These are phyloP conservation scores for Adiantum capillusveneris DNA, from an alignment of 75 land plant species.

Conservation along the genomic window DNA sequence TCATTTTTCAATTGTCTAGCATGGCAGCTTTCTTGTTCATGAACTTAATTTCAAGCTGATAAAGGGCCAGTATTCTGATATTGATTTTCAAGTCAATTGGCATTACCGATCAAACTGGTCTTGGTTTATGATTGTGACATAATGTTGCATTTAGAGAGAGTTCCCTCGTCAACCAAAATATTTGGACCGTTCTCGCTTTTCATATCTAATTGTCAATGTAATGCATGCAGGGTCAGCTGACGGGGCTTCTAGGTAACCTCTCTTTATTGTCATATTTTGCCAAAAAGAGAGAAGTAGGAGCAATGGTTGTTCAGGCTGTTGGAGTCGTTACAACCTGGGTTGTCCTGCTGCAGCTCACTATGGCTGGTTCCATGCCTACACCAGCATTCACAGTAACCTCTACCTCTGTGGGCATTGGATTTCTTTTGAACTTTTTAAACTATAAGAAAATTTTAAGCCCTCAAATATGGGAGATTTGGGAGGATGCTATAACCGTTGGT, in stretches of 20 bases:
- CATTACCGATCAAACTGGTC: no score
- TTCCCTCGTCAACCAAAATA: no score
- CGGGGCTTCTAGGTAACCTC: conserved; percentile 81
- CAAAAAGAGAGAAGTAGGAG: conserved; percentile 75
- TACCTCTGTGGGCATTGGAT: conserved; percentile 54
- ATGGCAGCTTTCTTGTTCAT: no score
- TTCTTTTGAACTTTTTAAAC: conserved; percentile 62
- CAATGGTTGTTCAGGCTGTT: conserved; percentile 71
- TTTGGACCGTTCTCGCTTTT: no score
- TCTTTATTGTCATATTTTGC: conserved; percentile 87
- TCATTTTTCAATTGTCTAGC: no score
- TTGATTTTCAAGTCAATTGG: no score
- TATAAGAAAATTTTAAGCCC: conserved; percentile 44
- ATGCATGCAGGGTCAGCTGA: conserved; percentile 85
- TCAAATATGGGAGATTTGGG: conserved; percentile 66
- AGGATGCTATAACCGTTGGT: conserved; percentile 75
- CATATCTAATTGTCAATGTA: no score
- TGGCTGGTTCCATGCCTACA: conserved; percentile 84
- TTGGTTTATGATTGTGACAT: no score
- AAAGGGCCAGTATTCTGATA: no score
- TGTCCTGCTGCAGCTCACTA: conserved; percentile 72
- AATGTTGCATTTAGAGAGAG: no score
- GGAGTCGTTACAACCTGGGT: conserved; percentile 72
- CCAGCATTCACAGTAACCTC: conserved; percentile 46
- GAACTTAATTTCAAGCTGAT: no score